Base-by-base conservation (phyloP, 106 monocot species). In the Vanilla planifolia region DNA sequence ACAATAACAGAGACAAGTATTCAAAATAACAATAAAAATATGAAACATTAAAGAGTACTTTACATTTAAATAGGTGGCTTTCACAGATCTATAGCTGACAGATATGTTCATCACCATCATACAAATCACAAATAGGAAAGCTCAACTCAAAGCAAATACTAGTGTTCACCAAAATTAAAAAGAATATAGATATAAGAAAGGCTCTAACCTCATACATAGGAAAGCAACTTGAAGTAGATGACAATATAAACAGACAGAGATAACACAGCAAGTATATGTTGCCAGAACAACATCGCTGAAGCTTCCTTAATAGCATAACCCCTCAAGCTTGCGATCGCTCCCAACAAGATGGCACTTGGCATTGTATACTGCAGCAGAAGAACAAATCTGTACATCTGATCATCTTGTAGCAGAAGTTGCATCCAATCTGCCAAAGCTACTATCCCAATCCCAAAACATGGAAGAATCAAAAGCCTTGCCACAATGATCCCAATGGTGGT, bases 231-330 rank as follows among this genome's bases (percentile, higher is more conserved):
- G 83, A 96, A 90, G 73, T 96, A 96, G 55, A 91, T 40, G 6
- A 87, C 71, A 35, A 96, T 57, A 41, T 90, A 96, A 42, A 91
- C n/a, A 10, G 95, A 96, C 24, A 96, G 75, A 5, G 95, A 86
- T 16, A 84, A 48, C 8, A 96, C 67, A 3, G 86, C 95, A 43
- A 71, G 83, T 35, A 95, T 86, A 64, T 96, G 95, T 74, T 96
- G 95, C 95, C 95, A 96, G 67, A 95, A 95, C 67, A 95, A 60
- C 14, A 90, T 42, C 8, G 95, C 90, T 3, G 95, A 95, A 43
- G 86, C 83, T 67, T 95, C 95, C 48, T 74, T 75, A 26, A 95
- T 83, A 24, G 86, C 90, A 69, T 95, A 95, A 0, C 90, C 90
- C 63, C 95, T 83, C 73, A 95, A 65, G 70, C 95, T 90, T 17